Evolutionary conservation across 73 alveolate species (phyloP).

Genomic region (Paramecium biaurelia): DNA sequence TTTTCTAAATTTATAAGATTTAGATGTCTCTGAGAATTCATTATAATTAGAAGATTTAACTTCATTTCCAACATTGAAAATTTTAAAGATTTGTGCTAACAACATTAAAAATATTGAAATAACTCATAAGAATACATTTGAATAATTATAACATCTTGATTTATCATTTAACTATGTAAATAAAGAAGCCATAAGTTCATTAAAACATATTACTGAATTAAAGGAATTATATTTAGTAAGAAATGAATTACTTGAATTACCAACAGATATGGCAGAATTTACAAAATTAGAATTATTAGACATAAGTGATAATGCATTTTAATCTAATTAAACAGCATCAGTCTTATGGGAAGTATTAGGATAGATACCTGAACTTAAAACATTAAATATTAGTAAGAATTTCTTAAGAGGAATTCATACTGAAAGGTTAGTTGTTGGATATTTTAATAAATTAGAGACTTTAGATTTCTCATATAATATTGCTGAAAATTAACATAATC

Average conservation of each 20-base stretch:
- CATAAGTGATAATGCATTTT: constrained; percentile 55
- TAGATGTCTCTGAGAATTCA: constrained; percentile 57
- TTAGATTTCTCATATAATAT: constrained; percentile 61
- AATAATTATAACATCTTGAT: neutral
- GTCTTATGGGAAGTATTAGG: constrained; percentile 56
- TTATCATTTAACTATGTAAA: constrained; percentile 59
- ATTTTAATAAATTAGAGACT: constrained; percentile 18
- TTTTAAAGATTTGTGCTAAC: constrained; percentile 53
- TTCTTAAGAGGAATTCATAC: constrained; percentile 65
- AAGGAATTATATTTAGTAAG: constrained; percentile 41
- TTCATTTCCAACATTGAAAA: constrained; percentile 22
- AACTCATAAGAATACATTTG: constrained; percentile 45
- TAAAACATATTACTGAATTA: constrained; percentile 48
- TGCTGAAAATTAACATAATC: constrained; percentile 60
- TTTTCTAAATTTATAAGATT: constrained; percentile 52
- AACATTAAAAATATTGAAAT: constrained; percentile 29
- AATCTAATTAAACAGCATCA: constrained; percentile 36
- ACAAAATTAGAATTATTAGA: constrained; percentile 26
- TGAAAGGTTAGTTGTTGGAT: constrained; percentile 53
- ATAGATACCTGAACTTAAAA: constrained; percentile 32
- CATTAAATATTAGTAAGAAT: constrained; percentile 35
- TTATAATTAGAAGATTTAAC: constrained; percentile 50
- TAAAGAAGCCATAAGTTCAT: neutral
- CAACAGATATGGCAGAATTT: constrained; percentile 53
- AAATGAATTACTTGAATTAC: constrained; percentile 57